These are phyloP conservation scores for Dictyostelium brefeldianum DNA, from an alignment of 78 protist genomes.

Conservation along the genomic window DNA sequence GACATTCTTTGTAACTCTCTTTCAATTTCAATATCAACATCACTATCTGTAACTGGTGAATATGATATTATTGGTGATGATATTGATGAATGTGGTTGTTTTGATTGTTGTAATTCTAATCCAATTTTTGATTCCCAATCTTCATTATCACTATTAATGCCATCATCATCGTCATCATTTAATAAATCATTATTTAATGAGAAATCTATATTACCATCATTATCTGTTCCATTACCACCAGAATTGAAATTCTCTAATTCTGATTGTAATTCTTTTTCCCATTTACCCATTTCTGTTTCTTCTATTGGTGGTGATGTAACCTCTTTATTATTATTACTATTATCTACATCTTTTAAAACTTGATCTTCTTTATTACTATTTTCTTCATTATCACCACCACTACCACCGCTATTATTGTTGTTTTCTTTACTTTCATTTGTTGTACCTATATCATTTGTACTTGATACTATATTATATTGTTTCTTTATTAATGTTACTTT, in stretches of 20 bases:
- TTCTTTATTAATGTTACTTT: constrained; percentile 39
- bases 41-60: constrained; percentile 27
- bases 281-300: constrained; percentile 48
- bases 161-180: constrained; percentile 44
- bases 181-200: constrained; percentile 19
- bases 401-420: neutral
- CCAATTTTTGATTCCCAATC: constrained; percentile 47
- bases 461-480: constrained; percentile 9
- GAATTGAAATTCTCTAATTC: constrained; percentile 32
- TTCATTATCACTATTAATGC: neutral
- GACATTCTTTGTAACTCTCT: constrained; percentile 26
- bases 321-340: neutral
- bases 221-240: neutral
- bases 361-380: neutral
- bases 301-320: neutral
- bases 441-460: neutral
- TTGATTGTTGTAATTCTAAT: constrained; percentile 6
- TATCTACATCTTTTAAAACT: neutral
- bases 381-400: no score
- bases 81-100: neutral
- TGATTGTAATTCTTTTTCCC: constrained; percentile 56
- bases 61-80: neutral
- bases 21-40: constrained; percentile 45
- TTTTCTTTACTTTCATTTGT: neutral
- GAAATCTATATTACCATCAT: constrained; percentile 9